Evolutionary conservation across 108 stramenopile genomes (phyloP).

Genomic region (Mediolabrus comicus): DNA sequence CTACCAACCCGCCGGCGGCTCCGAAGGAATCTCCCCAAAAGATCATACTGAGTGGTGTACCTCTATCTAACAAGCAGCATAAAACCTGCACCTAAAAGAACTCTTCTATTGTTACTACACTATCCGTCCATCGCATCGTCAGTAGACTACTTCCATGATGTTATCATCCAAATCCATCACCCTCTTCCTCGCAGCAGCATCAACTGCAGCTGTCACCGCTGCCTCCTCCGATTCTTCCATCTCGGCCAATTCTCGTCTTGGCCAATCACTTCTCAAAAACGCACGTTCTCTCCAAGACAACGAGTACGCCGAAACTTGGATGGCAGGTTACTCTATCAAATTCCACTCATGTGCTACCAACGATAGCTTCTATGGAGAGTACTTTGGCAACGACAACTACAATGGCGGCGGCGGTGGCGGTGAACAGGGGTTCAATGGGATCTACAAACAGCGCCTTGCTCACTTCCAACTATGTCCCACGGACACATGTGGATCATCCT

Average conservation of each 20-base stretch:
- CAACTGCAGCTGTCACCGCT: slow-evolving; percentile 5
- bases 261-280: slow-evolving; percentile 50
- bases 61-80: too few relatives aligned
- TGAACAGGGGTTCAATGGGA: slow-evolving; percentile 38
- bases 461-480: slow-evolving; percentile 75
- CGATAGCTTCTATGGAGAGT: slow-evolving; percentile 44
- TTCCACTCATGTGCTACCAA: slow-evolving; percentile 58
- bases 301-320: slow-evolving; percentile 48
- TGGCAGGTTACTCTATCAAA: slow-evolving; percentile 69
- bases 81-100: too few relatives aligned
- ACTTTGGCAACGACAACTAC: slow-evolving; percentile 39
- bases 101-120: too few relatives aligned
- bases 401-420: slow-evolving; percentile 11
- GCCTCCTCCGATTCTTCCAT: neutral
- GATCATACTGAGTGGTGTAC: too few relatives aligned
- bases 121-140: too few relatives aligned
- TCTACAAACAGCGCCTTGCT: slow-evolving; percentile 72
- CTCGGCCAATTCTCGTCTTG: slow-evolving; percentile 47
- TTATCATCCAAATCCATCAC: slow-evolving; percentile 11
- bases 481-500: slow-evolving; percentile 39
- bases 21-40: too few relatives aligned
- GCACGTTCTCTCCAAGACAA: slow-evolving; percentile 59
- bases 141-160: too few relatives aligned
- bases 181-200: slow-evolving; percentile 27
- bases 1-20: too few relatives aligned